Conservation (phyloP, 305 asterid species). For the Fraxinus baroniana region DNA sequence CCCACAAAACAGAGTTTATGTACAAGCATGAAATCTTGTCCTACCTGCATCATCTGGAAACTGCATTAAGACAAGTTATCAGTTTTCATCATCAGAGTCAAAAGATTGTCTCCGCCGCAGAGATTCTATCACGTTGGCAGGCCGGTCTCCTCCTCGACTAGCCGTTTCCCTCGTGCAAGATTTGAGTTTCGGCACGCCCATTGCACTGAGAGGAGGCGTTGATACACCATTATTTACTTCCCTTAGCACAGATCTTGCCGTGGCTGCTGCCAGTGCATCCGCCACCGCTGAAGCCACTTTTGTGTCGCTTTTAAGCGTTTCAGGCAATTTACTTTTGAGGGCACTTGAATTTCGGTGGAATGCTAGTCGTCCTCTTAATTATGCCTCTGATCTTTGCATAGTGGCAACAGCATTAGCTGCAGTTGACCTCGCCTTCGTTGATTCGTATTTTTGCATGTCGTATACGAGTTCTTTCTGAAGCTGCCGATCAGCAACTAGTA, state of each 20-base stretch:
- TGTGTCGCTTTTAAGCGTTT: conserved; percentile 26
- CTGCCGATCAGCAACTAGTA: conserved; percentile 77
- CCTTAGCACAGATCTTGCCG: conserved; percentile 71
- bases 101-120: conserved; percentile 68
- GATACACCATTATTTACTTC: conserved; percentile 54
- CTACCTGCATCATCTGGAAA: background rate
- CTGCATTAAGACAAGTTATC: conserved; percentile 15
- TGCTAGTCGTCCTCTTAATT: too few species aligned
- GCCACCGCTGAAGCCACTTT: conserved; percentile 76
- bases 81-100: conserved; percentile 75
- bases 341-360: conserved; percentile 19
- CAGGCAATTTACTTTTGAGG: conserved; percentile 29
- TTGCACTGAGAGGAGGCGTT: conserved; percentile 76
- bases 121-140: conserved; percentile 51
- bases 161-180: conserved; percentile 27
- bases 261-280: conserved; percentile 64
- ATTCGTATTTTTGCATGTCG: conserved; percentile 81
- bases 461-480: conserved; percentile 89
- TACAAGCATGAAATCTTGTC: background rate
- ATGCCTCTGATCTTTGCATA: conserved; percentile 46
- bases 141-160: conserved; percentile 26
- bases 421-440: conserved; percentile 54
- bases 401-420: conserved; percentile 67
- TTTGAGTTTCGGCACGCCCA: conserved; percentile 86
- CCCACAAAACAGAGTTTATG: background rate